Evolutionary conservation across 371 early-diverging fungal genomes (phyloP).

Genomic region (Actinomucor elegans): DNA sequence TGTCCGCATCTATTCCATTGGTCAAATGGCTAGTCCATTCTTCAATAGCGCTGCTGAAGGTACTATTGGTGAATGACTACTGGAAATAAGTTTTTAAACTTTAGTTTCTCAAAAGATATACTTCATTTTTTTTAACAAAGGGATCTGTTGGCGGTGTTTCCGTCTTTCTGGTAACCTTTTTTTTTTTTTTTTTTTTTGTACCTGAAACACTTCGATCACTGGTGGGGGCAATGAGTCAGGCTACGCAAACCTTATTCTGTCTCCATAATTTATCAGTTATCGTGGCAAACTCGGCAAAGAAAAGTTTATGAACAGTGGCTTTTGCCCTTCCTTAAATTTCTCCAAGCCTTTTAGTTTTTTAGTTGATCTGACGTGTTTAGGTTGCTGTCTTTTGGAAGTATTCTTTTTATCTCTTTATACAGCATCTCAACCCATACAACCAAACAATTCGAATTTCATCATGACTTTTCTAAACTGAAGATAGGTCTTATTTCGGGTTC

Average conservation of each 20-base stretch:
- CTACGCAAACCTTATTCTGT: constrained; percentile 41
- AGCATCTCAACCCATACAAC: constrained; percentile 27
- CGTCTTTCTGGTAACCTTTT: too few species aligned
- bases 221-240: constrained; percentile 46
- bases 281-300: constrained; percentile 12
- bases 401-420: too few species aligned
- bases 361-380: too few species aligned
- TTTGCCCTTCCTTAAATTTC: too few species aligned
- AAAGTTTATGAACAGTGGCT: too few species aligned
- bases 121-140: constrained; percentile 39
- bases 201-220: constrained; percentile 50
- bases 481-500: constrained; percentile 36
- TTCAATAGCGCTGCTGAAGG: constrained; percentile 25
- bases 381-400: too few species aligned
- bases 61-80: constrained; percentile 1
- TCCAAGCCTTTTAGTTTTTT: too few species aligned
- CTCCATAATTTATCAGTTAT: constrained; percentile 6
- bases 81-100: constrained; percentile 12
- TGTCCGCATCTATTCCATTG: constrained; percentile 54
- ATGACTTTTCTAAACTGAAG: constrained; percentile 23
- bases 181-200: constrained; percentile 21
- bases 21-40: constrained; percentile 39
- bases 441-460: constrained; percentile 21
- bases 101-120: background rate
- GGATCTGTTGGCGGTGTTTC: constrained; percentile 17